A percentile compares a stretch with the other conserved stretches of the same genome.
Evolutionary conservation across 31 red algal genomes (phyloP).

Genomic region (Endocladia muricata): DNA sequence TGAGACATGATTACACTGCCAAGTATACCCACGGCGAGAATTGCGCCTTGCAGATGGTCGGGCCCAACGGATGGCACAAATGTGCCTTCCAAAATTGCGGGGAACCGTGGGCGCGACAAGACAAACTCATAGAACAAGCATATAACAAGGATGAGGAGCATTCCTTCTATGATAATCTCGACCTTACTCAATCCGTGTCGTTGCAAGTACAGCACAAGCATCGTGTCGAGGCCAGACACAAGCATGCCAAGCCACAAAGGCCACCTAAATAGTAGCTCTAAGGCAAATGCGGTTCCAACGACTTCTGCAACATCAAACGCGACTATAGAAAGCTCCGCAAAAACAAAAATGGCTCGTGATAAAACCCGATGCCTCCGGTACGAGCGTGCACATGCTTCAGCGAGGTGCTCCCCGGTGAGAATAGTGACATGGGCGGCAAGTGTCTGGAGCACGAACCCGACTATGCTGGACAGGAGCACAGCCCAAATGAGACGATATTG

Average conservation of each 20-base stretch:
- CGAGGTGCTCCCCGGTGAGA: constrained; percentile 72
- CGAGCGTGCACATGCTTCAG: constrained; percentile 55
- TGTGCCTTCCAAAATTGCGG: constrained; percentile 33
- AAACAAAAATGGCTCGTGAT: constrained; percentile 46
- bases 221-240: constrained; percentile 75
- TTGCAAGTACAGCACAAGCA: constrained; percentile 81
- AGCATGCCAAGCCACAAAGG: constrained; percentile 83
- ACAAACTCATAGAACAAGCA: constrained; percentile 83
- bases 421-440: constrained; percentile 81
- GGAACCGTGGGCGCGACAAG: constrained; percentile 38
- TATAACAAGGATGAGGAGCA: constrained; percentile 65
- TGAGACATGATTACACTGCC: constrained; percentile 94
- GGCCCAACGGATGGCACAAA: constrained; percentile 63
- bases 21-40: constrained; percentile 79
- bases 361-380: constrained; percentile 43
- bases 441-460: constrained; percentile 75
- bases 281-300: constrained; percentile 86
- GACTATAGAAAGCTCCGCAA: constrained; percentile 74
- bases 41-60: constrained; percentile 29
- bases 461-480: constrained; percentile 66
- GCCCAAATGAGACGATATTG: constrained; percentile 88
- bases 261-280: constrained; percentile 71
- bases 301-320: constrained; percentile 95
- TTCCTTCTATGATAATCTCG: constrained; percentile 74
- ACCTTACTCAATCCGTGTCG: constrained; percentile 64